These are phyloP conservation scores for Asterella californica DNA, from an alignment of 225 moss, liverwort and hornwort species.

Conservation along the genomic window DNA sequence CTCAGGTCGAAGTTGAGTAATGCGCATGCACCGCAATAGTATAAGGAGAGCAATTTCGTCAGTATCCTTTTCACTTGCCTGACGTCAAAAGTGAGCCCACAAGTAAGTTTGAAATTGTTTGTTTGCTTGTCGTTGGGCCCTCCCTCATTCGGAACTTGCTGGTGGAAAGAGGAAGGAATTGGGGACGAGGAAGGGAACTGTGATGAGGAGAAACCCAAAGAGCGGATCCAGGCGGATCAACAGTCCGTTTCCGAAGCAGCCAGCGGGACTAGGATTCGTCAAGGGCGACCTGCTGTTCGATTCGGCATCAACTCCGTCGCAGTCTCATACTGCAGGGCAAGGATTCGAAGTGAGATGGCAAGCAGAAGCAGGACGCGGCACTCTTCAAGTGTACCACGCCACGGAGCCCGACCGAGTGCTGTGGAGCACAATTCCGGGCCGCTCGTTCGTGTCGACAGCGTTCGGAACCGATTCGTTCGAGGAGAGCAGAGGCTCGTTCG, in stretches of 20 bases:
- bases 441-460: slow-evolving; percentile 58
- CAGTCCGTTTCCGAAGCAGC: slow-evolving; percentile 61
- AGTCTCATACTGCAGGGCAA: slow-evolving; percentile 49
- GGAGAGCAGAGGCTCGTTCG: slow-evolving; percentile 64
- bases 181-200: neutral
- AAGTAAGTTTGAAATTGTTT: neutral
- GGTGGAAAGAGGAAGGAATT: neutral
- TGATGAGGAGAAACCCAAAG: slow-evolving; percentile 33
- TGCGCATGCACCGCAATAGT: too few species aligned
- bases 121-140: neutral
- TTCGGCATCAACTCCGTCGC: slow-evolving; percentile 28
- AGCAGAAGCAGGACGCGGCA: slow-evolving; percentile 22
- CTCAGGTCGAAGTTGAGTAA: too few species aligned
- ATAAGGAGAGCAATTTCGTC: too few species aligned
- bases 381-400: slow-evolving; percentile 45
- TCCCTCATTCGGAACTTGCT: neutral
- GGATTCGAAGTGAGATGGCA: slow-evolving; percentile 63
- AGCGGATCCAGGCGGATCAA: slow-evolving; percentile 44
- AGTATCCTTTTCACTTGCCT: neutral
- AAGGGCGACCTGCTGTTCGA: slow-evolving; percentile 56
- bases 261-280: slow-evolving; percentile 50
- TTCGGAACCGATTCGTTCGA: slow-evolving; percentile 56
- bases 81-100: neutral
- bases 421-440: slow-evolving; percentile 49
- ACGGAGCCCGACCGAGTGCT: slow-evolving; percentile 47